These are phyloP conservation scores for Flueggea neowawraea DNA, from an alignment of 441 rosid genomes.

Conservation along the genomic window DNA sequence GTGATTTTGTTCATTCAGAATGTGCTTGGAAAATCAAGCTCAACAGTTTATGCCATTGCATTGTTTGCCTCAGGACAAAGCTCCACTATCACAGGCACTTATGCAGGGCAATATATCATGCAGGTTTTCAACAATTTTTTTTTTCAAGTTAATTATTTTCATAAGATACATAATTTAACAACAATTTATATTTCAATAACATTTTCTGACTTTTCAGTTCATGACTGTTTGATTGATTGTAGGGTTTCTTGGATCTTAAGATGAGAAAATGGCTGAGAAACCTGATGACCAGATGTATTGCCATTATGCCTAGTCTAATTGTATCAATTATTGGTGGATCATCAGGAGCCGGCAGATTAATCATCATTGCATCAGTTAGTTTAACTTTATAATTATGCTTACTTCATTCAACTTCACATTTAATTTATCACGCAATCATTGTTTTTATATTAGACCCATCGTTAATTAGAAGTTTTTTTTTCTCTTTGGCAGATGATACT, in stretches of 20 bases:
- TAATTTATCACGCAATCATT: no score
- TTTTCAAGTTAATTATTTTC: no score
- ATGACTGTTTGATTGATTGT: not conserved
- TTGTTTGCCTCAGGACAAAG: constrained; percentile 77
- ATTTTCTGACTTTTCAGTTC: not conserved
- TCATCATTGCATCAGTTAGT: constrained; percentile 59
- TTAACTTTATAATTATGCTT: no score
- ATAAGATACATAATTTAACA: no score
- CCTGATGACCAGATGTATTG: constrained; percentile 58
- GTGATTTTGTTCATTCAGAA: constrained; percentile 34
- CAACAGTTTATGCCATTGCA: constrained; percentile 52
- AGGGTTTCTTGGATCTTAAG: constrained; percentile 67
- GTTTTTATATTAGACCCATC: no score
- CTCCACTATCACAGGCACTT: constrained; percentile 68
- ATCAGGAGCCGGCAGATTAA: constrained; percentile 51
- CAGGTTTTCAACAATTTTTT: constrained; percentile 32
- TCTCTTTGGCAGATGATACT: constrained; percentile 57
- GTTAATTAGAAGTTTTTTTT: no score
- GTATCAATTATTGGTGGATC: constrained; percentile 59
- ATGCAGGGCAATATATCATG: constrained; percentile 77
- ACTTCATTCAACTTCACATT: no score
- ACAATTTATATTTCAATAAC: no score
- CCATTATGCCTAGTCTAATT: constrained; percentile 56
- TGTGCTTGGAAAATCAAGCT: constrained; percentile 67
- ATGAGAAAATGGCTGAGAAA: constrained; percentile 67